These are phyloP conservation scores for Linum trigynum DNA, from an alignment of 345 rosid genomes.

Conservation along the genomic window DNA sequence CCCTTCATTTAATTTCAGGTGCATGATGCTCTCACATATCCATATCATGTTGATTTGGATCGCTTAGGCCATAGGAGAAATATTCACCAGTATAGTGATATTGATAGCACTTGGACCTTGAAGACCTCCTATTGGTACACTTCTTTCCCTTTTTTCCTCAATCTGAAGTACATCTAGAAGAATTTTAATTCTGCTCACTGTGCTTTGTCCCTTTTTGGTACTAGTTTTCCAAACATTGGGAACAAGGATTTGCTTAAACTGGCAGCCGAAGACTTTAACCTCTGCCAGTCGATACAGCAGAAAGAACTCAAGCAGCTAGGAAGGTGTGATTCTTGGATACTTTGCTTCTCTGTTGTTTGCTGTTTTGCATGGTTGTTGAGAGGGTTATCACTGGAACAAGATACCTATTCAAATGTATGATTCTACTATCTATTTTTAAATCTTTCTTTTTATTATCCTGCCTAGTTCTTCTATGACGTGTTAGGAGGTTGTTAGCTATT, in stretches of 20 bases:
- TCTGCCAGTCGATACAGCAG: slow-evolving; percentile 46
- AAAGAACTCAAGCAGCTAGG: slow-evolving; percentile 55
- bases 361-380: background rate
- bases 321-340: slow-evolving; percentile 30
- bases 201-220: slow-evolving; percentile 4
- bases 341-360: background rate
- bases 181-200: background rate
- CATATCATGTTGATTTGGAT: slow-evolving; percentile 44
- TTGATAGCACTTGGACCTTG: slow-evolving; percentile 33
- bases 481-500: too few relatives aligned
- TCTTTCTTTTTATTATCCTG: too few relatives aligned
- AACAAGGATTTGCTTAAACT: slow-evolving; percentile 46
- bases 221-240: slow-evolving; percentile 34
- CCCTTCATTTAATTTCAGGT: slow-evolving; percentile 38
- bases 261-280: slow-evolving; percentile 65
- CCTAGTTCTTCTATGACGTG: too few relatives aligned
- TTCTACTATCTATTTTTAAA: too few relatives aligned
- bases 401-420: too few relatives aligned
- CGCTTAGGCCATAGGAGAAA: slow-evolving; percentile 51
- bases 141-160: background rate
- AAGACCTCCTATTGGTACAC: slow-evolving; percentile 58
- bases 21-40: slow-evolving; percentile 48
- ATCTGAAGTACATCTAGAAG: too few relatives aligned
- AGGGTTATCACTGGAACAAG: too few relatives aligned
- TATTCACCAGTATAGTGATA: slow-evolving; percentile 28